Percentiles rank a stretch among this genome's conserved stretches.
These are phyloP conservation scores for Trichoderma gamsii DNA, from an alignment of 495 filamentous ascomycete species.

Conservation along the genomic window DNA sequence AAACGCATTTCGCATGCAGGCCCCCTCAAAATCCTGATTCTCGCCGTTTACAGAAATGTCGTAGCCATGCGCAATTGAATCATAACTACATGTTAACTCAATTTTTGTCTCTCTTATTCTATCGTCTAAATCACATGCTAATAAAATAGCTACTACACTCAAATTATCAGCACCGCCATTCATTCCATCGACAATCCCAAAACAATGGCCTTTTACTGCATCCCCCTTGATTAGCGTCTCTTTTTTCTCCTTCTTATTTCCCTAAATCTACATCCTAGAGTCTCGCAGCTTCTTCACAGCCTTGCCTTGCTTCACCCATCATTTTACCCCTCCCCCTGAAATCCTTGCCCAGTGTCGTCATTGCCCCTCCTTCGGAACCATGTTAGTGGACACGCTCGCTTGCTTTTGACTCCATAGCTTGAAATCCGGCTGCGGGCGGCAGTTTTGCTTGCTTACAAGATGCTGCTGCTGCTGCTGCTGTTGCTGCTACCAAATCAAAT, in stretches of 20 bases:
- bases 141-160: not conserved
- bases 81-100: not conserved
- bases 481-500: no score
- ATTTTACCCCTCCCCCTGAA: conserved; percentile 3
- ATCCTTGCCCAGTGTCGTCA: not conserved
- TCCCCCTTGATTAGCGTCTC: not conserved
- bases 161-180: not conserved
- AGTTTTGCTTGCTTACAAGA: not conserved
- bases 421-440: no score
- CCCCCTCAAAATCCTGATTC: conserved; percentile 3
- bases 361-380: conserved; percentile 5
- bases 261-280: no score
- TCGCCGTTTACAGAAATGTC: not conserved
- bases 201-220: not conserved
- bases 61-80: not conserved
- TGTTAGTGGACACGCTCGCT: not conserved
- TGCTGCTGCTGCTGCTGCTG: no score
- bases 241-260: no score
- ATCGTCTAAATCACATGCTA: not conserved
- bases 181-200: not conserved
- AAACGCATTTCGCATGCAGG: not conserved
- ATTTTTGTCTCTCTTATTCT: not conserved
- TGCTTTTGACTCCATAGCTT: not conserved
- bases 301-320: not conserved
- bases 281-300: not conserved